Conservation (phyloP, 306 rosid genomes). For the Inga oerstediana region DNA sequence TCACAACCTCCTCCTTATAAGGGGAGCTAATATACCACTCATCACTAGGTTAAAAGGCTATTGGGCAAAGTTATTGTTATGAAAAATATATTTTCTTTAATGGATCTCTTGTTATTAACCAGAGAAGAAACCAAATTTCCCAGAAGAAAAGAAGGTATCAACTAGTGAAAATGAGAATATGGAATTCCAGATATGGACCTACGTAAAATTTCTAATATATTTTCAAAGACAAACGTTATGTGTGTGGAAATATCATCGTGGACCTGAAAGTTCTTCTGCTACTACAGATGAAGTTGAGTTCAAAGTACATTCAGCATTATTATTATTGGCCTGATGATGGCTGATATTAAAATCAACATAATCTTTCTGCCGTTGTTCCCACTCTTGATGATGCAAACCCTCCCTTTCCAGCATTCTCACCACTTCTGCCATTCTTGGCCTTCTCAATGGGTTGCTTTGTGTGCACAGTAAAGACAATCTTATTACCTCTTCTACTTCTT, state of each 20-base stretch:
- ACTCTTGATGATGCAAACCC: neutral
- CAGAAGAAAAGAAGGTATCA: neutral
- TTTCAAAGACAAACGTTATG: neutral
- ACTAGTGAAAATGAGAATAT: too few relatives aligned
- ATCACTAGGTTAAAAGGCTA: too few relatives aligned
- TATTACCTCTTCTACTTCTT: neutral
- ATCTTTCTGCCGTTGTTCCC: neutral
- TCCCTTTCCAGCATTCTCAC: neutral
- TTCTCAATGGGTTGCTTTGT: neutral
- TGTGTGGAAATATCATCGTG: slow-evolving; percentile 54
- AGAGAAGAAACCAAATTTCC: neutral
- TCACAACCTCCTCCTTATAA: too few relatives aligned
- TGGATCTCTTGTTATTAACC: neutral
- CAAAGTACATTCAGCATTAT: slow-evolving; percentile 34
- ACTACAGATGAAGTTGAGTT: slow-evolving; percentile 64
- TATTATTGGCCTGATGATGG: slow-evolving; percentile 26
- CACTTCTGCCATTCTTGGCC: slow-evolving; percentile 3
- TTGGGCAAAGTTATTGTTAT: too few relatives aligned
- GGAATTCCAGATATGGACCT: neutral
- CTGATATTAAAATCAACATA: slow-evolving; percentile 40
- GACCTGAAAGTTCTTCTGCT: slow-evolving; percentile 80
- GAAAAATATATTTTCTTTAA: too few relatives aligned
- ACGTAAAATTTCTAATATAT: neutral
- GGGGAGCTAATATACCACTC: too few relatives aligned
- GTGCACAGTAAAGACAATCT: neutral